These are phyloP conservation scores for Penicillium tannophilum DNA, from an alignment of 495 filamentous ascomycete genomes.

Conservation along the genomic window DNA sequence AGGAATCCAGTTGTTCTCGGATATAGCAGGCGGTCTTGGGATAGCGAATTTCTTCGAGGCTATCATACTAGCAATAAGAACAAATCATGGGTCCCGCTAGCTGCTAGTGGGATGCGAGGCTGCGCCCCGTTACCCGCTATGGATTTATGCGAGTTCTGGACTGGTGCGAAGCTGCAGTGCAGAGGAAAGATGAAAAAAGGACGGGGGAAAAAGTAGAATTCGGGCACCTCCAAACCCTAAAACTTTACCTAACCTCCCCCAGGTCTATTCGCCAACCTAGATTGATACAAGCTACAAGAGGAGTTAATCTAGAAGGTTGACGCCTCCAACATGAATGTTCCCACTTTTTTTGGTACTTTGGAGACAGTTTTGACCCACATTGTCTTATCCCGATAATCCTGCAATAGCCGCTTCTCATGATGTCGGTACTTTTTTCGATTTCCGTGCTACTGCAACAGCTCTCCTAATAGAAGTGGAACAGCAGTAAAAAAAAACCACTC, in stretches of 20 bases:
- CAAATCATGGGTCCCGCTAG: conserved; percentile 20
- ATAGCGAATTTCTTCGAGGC: conserved; percentile 17
- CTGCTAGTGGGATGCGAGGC: conserved; percentile 20
- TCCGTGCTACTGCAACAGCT: background rate
- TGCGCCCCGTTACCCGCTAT: conserved; percentile 12
- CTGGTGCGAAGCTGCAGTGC: background rate
- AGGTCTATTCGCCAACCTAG: conserved; percentile 7
- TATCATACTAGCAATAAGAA: conserved; percentile 9
- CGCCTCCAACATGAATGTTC: background rate
- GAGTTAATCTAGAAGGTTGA: background rate
- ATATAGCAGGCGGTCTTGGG: background rate
- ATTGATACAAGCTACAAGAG: conserved; percentile 5
- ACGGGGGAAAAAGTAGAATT: background rate
- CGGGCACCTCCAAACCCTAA: background rate
- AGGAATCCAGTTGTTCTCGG: conserved; percentile 12
- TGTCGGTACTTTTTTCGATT: background rate
- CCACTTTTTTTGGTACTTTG: conserved; percentile 1
- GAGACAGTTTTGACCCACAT: background rate
- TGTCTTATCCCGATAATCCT: background rate
- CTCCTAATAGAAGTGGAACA: background rate
- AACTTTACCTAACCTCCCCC: background rate
- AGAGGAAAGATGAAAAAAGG: conserved; percentile 2
- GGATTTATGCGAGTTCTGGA: conserved; percentile 3
- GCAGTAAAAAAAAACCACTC: background rate
- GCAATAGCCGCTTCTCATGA: background rate